Conservation (phyloP, 768 basidiomycete species). For the Nidularia sp. region DNA sequence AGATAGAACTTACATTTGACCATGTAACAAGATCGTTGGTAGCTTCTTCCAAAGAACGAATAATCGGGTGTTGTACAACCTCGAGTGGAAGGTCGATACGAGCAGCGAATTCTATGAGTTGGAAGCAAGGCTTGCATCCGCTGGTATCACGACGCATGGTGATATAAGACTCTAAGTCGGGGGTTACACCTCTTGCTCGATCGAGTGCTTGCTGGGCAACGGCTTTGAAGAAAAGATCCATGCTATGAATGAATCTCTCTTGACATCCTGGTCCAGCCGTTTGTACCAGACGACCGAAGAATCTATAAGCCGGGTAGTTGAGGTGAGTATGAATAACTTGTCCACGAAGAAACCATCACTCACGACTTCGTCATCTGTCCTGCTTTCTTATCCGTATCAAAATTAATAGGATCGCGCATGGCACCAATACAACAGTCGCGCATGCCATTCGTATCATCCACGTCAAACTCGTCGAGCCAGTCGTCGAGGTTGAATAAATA, state of each 20-base stretch:
- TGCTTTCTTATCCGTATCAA: slow-evolving; percentile 14
- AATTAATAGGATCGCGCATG: slow-evolving; percentile 14
- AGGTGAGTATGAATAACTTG: neutral
- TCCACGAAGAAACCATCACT: neutral
- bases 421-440: slow-evolving; percentile 14
- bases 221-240: slow-evolving; percentile 64
- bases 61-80: slow-evolving; percentile 60
- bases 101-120: slow-evolving; percentile 51
- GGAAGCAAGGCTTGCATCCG: slow-evolving; percentile 67
- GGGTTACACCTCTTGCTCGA: slow-evolving; percentile 43
- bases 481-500: slow-evolving; percentile 16
- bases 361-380: slow-evolving; percentile 17
- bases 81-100: slow-evolving; percentile 59
- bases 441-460: slow-evolving; percentile 12
- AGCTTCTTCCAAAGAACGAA: slow-evolving; percentile 53
- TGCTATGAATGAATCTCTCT: slow-evolving; percentile 57
- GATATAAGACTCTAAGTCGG: slow-evolving; percentile 68
- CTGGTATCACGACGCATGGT: slow-evolving; percentile 63
- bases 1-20: slow-evolving; percentile 54
- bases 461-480: slow-evolving; percentile 14
- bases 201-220: slow-evolving; percentile 56
- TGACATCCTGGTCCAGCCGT: slow-evolving; percentile 4
- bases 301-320: slow-evolving; percentile 3
- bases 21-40: slow-evolving; percentile 70
- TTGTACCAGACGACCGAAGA: slow-evolving; percentile 4